phyloP scores from a whole-genome alignment of 163 green algal species.

The Coccomyxa subellipsoidea region DNA sequence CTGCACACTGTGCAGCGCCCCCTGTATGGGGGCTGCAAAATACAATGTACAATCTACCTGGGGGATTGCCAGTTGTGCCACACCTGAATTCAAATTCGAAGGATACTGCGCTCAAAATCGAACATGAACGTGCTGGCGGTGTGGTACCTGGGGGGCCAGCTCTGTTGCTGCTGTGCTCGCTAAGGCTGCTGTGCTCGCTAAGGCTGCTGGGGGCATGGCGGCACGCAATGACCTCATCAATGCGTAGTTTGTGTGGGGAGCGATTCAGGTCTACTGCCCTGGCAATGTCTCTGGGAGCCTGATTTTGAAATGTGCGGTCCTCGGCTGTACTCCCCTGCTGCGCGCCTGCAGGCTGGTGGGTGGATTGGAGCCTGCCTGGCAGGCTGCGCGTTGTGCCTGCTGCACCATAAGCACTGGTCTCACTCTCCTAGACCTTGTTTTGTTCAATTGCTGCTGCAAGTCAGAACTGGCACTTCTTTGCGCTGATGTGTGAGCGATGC shows the following conservation, averaged over 20 bases:
- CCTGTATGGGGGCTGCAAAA: too few relatives aligned
- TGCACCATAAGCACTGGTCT: neutral
- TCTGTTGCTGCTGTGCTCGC: neutral
- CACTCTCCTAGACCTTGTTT: too few relatives aligned
- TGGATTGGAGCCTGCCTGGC: neutral
- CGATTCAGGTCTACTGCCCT: neutral
- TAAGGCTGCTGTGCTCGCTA: neutral
- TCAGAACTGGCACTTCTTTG: too few relatives aligned
- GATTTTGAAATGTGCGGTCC: neutral
- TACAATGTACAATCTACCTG: too few relatives aligned
- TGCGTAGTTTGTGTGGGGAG: neutral
- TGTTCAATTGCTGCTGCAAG: too few relatives aligned
- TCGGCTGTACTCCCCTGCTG: neutral
- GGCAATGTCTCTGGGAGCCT: neutral
- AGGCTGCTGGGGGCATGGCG: neutral
- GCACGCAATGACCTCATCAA: neutral
- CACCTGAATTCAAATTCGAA: too few relatives aligned
- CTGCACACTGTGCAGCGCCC: too few relatives aligned
- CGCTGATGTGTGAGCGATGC: neutral
- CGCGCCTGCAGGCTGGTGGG: neutral
- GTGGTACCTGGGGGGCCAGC: neutral
- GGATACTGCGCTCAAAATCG: too few relatives aligned
- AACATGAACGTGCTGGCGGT: too few relatives aligned
- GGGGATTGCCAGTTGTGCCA: too few relatives aligned
- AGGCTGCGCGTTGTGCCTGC: neutral